Evolutionary conservation across 2,329 filamentous ascomycete species (phyloP).

Genomic region (Zasmidium cellare): DNA sequence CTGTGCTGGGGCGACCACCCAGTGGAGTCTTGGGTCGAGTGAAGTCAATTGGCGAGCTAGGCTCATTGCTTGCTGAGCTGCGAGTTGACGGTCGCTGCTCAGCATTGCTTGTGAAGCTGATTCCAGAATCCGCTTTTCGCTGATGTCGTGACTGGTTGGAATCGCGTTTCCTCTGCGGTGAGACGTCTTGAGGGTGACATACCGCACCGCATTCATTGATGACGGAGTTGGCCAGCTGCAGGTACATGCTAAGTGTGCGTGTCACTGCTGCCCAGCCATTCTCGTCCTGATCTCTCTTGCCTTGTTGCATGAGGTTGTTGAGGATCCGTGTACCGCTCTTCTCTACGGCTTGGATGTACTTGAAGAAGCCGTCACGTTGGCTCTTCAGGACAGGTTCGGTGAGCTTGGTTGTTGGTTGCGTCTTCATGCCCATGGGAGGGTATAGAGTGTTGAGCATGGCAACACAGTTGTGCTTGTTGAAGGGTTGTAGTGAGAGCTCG

Average conservation of each 20-base stretch:
- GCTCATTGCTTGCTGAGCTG: constrained; percentile 21
- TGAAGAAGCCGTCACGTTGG: constrained; percentile 64
- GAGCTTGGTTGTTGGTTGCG: constrained; percentile 51
- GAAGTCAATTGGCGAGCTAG: constrained; percentile 24
- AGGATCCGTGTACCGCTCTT: constrained; percentile 56
- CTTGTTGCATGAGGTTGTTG: constrained; percentile 54
- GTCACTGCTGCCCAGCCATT: constrained; percentile 57
- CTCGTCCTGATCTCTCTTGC: constrained; percentile 51
- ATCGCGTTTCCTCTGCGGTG: constrained; percentile 20
- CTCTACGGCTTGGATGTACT: constrained; percentile 61
- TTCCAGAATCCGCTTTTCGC: constrained; percentile 64
- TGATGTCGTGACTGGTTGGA: constrained; percentile 39
- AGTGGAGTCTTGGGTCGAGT: constrained; percentile 36
- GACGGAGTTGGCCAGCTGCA: constrained; percentile 59
- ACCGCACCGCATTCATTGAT: constrained; percentile 61
- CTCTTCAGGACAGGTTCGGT: constrained; percentile 53
- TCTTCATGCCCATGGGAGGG: constrained; percentile 50
- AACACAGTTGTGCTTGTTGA: constrained; percentile 65
- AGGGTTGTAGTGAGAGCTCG: constrained; percentile 61
- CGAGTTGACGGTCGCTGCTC: constrained; percentile 24
- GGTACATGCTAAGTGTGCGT: constrained; percentile 57
- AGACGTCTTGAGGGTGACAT: constrained; percentile 42
- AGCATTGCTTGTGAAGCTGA: constrained; percentile 54
- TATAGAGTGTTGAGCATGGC: constrained; percentile 69
- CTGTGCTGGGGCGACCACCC: constrained; percentile 44